Evolutionary conservation across 495 filamentous ascomycete genomes (phyloP).

Genomic region (Trichoderma erinaceum): DNA sequence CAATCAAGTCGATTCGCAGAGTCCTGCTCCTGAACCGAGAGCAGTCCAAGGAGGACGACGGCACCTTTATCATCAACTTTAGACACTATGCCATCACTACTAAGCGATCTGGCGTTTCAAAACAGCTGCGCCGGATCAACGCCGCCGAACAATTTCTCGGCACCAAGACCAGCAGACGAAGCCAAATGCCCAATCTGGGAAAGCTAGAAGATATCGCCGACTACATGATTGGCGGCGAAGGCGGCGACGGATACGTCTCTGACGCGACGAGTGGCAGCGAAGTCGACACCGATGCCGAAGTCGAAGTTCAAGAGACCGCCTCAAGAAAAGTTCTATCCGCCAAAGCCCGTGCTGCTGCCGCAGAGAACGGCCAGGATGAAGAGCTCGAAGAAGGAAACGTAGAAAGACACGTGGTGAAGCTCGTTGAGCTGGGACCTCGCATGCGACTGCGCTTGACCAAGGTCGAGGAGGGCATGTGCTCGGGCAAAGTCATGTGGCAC

Average conservation of each 20-base stretch:
- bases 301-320: constrained; percentile 74
- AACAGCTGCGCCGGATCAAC: constrained; percentile 73
- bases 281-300: constrained; percentile 88
- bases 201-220: constrained; percentile 91
- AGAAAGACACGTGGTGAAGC: constrained; percentile 82
- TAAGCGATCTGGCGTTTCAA: constrained; percentile 75
- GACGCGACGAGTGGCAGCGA: constrained; percentile 81
- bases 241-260: constrained; percentile 74
- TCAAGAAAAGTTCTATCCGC: constrained; percentile 64
- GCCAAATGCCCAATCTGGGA: constrained; percentile 77
- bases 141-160: constrained; percentile 69
- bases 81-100: constrained; percentile 94
- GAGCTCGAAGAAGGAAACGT: constrained; percentile 36
- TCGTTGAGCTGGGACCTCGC: constrained; percentile 86
- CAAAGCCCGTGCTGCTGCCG: constrained; percentile 41
- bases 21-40: constrained; percentile 88
- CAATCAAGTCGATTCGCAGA: constrained; percentile 79
- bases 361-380: constrained; percentile 28
- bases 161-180: constrained; percentile 56
- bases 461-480: constrained; percentile 90
- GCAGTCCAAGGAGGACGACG: constrained; percentile 46
- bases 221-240: constrained; percentile 81
- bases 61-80: constrained; percentile 78
- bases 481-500: constrained; percentile 95
- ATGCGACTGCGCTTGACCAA: constrained; percentile 87